phyloP scores from a whole-genome alignment of 2,329 filamentous ascomycete genomes.

The Dactylellina leptospora region DNA sequence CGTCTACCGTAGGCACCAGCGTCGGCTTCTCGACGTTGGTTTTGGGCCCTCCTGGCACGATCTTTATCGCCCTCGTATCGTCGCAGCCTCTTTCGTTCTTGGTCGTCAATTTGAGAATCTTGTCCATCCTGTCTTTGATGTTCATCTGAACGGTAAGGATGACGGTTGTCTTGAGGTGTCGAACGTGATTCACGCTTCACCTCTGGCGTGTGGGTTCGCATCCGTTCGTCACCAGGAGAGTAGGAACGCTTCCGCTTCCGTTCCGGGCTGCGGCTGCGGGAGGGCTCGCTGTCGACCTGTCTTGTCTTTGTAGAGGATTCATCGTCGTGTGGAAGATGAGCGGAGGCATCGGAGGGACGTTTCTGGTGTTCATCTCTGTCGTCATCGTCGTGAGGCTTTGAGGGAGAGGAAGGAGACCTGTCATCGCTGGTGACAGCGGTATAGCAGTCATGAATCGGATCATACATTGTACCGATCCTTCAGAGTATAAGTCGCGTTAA shows the following conservation, averaged over 20 bases:
- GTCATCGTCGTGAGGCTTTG: constrained; percentile 22
- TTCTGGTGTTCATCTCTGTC: constrained; percentile 24
- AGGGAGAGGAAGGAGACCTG: constrained; percentile 35
- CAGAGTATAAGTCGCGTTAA: too few relatives aligned
- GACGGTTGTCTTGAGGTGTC: not conserved
- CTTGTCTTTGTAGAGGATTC: not conserved
- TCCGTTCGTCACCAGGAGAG: constrained; percentile 28
- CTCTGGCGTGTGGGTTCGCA: constrained; percentile 18
- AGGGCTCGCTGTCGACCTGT: not conserved
- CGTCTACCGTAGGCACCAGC: constrained; percentile 39
- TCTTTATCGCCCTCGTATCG: constrained; percentile 45
- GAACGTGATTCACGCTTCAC: constrained; percentile 13
- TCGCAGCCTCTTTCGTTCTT: constrained; percentile 30
- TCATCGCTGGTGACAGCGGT: constrained; percentile 42
- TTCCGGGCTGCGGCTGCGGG: constrained; percentile 23
- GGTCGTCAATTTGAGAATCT: constrained; percentile 15
- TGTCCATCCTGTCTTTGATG: not conserved
- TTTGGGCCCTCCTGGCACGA: constrained; percentile 22
- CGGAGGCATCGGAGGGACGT: constrained; percentile 17
- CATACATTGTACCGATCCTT: constrained; percentile 44
- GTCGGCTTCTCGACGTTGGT: constrained; percentile 33
- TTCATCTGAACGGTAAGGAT: not conserved
- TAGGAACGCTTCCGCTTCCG: constrained; percentile 34
- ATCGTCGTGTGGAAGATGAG: constrained; percentile 22
- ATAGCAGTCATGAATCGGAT: constrained; percentile 47